A percentile compares a stretch with the other conserved stretches of the same genome.
phyloP scores from a whole-genome alignment of 2,329 filamentous ascomycete species.

The Tolypocladium ophioglossoides region DNA sequence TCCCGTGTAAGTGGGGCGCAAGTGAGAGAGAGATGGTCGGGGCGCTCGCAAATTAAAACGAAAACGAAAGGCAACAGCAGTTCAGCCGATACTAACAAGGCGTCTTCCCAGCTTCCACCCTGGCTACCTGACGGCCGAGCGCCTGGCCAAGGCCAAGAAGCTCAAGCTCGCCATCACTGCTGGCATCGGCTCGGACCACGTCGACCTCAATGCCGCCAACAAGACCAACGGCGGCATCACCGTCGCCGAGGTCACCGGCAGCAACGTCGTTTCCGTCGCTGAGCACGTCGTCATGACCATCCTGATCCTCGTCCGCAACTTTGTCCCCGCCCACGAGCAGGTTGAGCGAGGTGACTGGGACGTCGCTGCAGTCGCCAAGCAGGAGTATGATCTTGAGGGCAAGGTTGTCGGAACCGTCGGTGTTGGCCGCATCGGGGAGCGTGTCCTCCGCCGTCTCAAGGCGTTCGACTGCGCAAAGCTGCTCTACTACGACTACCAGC shows the following conservation, averaged over 20 bases:
- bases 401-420: slow-evolving; percentile 98
- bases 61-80: not conserved
- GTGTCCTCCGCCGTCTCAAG: slow-evolving; percentile 91
- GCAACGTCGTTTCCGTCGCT: slow-evolving; percentile 95
- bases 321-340: slow-evolving; percentile 93
- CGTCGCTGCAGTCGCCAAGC: slow-evolving; percentile 92
- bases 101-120: slow-evolving; percentile 69
- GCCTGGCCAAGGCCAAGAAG: slow-evolving; percentile 96
- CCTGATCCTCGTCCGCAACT: slow-evolving; percentile 91
- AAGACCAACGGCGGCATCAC: slow-evolving; percentile 96
- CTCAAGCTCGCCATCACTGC: slow-evolving; percentile 95
- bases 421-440: slow-evolving; percentile 95
- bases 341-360: slow-evolving; percentile 86
- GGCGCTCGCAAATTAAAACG: not conserved
- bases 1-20: not conserved
- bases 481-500: slow-evolving; percentile 99
- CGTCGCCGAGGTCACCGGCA: slow-evolving; percentile 94
- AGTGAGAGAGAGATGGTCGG: no score
- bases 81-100: no score
- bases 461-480: slow-evolving; percentile 99
- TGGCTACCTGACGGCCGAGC: slow-evolving; percentile 92
- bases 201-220: slow-evolving; percentile 95
- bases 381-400: slow-evolving; percentile 93
- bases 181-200: slow-evolving; percentile 96
- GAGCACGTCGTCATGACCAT: slow-evolving; percentile 99